phyloP scores from a whole-genome alignment of 2,329 filamentous ascomycete genomes.

The Scortechinia acanthostroma region DNA sequence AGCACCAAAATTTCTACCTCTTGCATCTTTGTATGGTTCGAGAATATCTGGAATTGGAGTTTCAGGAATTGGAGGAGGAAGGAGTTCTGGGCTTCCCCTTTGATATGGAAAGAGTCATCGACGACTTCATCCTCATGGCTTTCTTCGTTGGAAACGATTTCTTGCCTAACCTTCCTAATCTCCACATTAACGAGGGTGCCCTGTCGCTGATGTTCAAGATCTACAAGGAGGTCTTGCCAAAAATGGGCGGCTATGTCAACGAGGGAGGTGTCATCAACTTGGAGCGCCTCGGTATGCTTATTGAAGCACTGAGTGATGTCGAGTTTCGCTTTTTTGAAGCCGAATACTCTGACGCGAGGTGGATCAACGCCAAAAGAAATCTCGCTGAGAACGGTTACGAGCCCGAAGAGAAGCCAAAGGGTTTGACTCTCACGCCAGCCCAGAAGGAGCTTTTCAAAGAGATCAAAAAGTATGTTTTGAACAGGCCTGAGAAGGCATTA shows the following conservation, averaged over 20 bases:
- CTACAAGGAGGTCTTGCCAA: slow-evolving; percentile 84
- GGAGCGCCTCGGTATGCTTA: slow-evolving; percentile 66
- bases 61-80: slow-evolving; percentile 78
- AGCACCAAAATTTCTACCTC: slow-evolving; percentile 97
- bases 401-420: slow-evolving; percentile 41
- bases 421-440: slow-evolving; percentile 66
- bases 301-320: slow-evolving; percentile 79
- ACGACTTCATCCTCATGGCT: slow-evolving; percentile 98
- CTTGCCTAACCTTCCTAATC: slow-evolving; percentile 85
- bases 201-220: slow-evolving; percentile 94
- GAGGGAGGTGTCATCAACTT: slow-evolving; percentile 89
- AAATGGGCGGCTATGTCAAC: slow-evolving; percentile 90
- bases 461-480: slow-evolving; percentile 75
- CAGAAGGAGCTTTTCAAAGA: slow-evolving; percentile 79
- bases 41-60: slow-evolving; percentile 94
- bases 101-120: slow-evolving; percentile 91
- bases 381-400: slow-evolving; percentile 46
- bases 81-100: slow-evolving; percentile 71
- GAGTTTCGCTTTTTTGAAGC: slow-evolving; percentile 89
- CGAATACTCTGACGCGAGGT: slow-evolving; percentile 80
- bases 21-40: slow-evolving; percentile 96
- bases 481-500: slow-evolving; percentile 41
- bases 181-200: slow-evolving; percentile 98
- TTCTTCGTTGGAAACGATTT: slow-evolving; percentile 99
- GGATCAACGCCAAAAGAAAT: slow-evolving; percentile 82